Evolutionary conservation across 805 yeast species (phyloP).

Genomic region (Wickerhamomyces tratensis): DNA sequence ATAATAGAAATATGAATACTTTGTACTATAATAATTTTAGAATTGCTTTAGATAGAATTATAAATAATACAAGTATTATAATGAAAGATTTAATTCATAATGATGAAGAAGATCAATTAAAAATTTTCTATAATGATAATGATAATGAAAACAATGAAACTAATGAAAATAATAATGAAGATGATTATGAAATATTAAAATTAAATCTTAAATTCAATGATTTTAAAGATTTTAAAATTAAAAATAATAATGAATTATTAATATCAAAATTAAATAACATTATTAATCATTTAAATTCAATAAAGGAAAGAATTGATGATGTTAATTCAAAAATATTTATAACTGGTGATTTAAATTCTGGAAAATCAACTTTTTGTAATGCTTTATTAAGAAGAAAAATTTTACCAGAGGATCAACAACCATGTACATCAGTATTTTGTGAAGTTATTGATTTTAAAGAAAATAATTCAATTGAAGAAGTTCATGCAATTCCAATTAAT

Average conservation of each 20-base stretch:
- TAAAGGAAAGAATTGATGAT: constrained; percentile 81
- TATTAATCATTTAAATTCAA: constrained; percentile 54
- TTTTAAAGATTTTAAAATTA: constrained; percentile 17
- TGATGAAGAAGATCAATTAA: constrained; percentile 26
- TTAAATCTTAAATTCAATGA: constrained; percentile 45
- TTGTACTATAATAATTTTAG: constrained; percentile 69
- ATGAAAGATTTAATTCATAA: not conserved
- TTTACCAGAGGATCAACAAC: constrained; percentile 95
- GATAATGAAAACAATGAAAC: constrained; percentile 7
- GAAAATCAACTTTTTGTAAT: constrained; percentile 93
- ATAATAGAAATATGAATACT: constrained; percentile 56
- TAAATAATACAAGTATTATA: constrained; percentile 7
- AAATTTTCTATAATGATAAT: constrained; percentile 20
- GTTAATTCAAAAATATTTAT: constrained; percentile 89
- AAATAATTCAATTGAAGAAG: constrained; percentile 74
- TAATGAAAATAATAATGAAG: constrained; percentile 7
- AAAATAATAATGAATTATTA: not conserved
- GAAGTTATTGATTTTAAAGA: constrained; percentile 82
- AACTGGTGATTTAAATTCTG: constrained; percentile 95
- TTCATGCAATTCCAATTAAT: constrained; percentile 76
- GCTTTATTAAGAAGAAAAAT: constrained; percentile 70
- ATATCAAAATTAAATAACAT: constrained; percentile 11
- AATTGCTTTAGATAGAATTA: constrained; percentile 42
- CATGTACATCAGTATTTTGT: constrained; percentile 93
- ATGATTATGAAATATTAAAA: constrained; percentile 49